Conservation (phyloP, 345 rosid species). For the Syzygium grande region DNA sequence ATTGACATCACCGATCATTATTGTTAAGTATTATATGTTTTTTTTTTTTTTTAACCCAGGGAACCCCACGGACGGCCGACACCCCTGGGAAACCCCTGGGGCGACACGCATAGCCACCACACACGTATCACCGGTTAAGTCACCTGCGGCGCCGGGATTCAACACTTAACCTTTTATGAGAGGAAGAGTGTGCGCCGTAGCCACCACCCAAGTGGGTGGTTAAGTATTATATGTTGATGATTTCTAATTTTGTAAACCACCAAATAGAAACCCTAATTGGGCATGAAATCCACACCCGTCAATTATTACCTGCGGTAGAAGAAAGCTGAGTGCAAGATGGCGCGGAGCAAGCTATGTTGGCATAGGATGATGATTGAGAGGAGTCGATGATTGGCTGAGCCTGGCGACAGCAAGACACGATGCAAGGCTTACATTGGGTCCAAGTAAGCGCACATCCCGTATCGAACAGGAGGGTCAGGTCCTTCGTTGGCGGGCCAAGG, state of each 20-base stretch:
- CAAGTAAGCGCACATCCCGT: slow-evolving; percentile 11
- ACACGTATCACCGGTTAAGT: too few relatives aligned
- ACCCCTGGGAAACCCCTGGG: too few relatives aligned
- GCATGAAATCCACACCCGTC: too few relatives aligned
- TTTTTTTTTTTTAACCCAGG: too few relatives aligned
- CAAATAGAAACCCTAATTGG: background rate
- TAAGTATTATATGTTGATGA: background rate
- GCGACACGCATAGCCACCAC: too few relatives aligned
- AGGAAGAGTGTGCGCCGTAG: too few relatives aligned
- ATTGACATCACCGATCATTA: background rate
- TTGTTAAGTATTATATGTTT: too few relatives aligned
- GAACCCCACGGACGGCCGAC: too few relatives aligned
- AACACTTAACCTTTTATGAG: too few relatives aligned
- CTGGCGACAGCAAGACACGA: background rate
- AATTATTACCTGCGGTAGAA: background rate
- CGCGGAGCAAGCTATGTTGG: background rate
- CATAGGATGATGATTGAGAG: slow-evolving; percentile 7
- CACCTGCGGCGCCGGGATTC: too few relatives aligned
- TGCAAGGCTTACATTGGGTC: slow-evolving; percentile 3
- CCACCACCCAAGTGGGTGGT: too few relatives aligned
- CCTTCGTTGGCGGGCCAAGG: slow-evolving; percentile 9
- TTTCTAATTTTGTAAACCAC: background rate
- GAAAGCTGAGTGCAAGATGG: background rate
- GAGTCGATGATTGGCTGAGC: slow-evolving; percentile 11
- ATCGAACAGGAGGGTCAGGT: slow-evolving; percentile 2